Percentiles rank a stretch among this genome's conserved stretches.
These are phyloP conservation scores for Fusarium sp. DNA, from an alignment of 2,329 filamentous ascomycete species.

Conservation along the genomic window DNA sequence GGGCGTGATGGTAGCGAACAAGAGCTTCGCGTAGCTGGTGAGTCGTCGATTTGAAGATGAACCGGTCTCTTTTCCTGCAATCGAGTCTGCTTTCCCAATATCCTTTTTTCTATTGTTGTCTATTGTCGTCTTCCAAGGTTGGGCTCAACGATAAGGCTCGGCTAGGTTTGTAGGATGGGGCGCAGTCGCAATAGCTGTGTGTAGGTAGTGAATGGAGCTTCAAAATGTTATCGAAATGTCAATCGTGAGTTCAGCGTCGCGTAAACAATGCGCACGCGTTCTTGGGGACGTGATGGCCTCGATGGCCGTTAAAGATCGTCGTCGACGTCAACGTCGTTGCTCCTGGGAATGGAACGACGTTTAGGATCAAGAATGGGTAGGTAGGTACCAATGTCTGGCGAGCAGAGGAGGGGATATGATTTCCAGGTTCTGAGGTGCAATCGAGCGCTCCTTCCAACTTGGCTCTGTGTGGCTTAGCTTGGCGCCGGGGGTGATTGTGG, in stretches of 20 bases:
- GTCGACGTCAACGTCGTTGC: conserved; percentile 14
- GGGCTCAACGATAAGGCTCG: conserved; percentile 7
- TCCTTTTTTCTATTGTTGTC: background rate
- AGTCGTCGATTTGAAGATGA: background rate
- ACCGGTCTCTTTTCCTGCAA: conserved; percentile 4
- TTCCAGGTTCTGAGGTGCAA: conserved; percentile 22
- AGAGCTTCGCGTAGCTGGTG: background rate
- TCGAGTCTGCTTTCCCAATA: background rate
- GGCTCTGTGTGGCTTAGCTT: conserved; percentile 35
- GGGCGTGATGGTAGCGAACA: background rate
- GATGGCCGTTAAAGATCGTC: conserved; percentile 5
- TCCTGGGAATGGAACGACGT: conserved; percentile 28
- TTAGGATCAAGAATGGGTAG: conserved; percentile 14
- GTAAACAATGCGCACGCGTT: conserved; percentile 2
- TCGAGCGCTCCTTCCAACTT: conserved; percentile 33
- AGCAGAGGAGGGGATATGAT: conserved; percentile 32
- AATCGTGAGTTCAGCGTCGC: background rate
- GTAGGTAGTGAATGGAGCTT: background rate
- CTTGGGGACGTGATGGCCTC: background rate
- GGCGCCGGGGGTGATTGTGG: conserved; percentile 16
- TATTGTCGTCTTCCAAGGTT: background rate
- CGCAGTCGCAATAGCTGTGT: conserved; percentile 19
- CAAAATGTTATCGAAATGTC: background rate
- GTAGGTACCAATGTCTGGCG: background rate
- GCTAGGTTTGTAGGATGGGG: conserved; percentile 18